Conservation (phyloP, 83 land plant species). For the Thuja plicata region DNA sequence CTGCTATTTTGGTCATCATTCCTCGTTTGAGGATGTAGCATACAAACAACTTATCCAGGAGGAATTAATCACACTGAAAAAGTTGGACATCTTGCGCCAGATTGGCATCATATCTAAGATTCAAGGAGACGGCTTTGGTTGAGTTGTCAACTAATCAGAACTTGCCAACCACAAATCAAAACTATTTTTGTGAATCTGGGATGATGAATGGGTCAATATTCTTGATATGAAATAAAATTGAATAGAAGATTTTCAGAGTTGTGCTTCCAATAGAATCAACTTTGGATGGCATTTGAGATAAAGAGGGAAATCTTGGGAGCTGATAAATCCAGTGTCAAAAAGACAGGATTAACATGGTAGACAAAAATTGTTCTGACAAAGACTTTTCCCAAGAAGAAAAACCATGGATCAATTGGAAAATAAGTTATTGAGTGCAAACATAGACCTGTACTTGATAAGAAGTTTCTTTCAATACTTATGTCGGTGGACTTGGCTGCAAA, state of each 20-base stretch:
- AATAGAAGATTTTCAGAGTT: background rate
- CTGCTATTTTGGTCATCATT: too few species aligned
- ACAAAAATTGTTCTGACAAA: background rate
- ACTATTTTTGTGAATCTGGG: constrained; percentile 17
- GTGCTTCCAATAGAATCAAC: background rate
- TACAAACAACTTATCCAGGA: too few species aligned
- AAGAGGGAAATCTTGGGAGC: background rate
- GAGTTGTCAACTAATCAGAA: too few species aligned
- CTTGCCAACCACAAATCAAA: too few species aligned
- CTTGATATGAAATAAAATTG: background rate
- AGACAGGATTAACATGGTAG: background rate
- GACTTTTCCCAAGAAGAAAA: background rate
- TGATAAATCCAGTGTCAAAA: background rate
- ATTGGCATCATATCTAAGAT: too few species aligned
- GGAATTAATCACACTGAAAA: too few species aligned
- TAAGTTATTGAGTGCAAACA: background rate
- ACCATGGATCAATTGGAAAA: background rate
- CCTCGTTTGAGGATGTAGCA: too few species aligned
- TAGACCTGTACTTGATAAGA: background rate
- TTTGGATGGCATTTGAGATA: background rate
- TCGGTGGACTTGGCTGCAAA: constrained; percentile 18
- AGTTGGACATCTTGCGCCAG: too few species aligned
- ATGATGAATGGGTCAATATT: constrained; percentile 34
- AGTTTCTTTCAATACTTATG: constrained; percentile 35
- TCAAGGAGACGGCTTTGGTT: too few species aligned